Evolutionary conservation across 164 flowering plant species (phyloP).

Genomic region (Echeveria elegans): DNA sequence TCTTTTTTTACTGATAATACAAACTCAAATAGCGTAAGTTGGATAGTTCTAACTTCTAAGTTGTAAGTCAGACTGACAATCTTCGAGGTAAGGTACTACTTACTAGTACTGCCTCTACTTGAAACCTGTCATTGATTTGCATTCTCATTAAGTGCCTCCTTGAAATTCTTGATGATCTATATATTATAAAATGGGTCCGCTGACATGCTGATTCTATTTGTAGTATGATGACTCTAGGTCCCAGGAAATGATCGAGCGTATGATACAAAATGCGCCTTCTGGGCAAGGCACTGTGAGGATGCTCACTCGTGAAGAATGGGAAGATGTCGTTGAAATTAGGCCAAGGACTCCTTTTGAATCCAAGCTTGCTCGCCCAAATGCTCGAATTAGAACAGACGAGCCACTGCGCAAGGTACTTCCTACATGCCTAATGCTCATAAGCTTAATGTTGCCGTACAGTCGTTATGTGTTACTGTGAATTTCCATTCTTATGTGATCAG

Average conservation of each 20-base stretch:
- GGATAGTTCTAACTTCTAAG: no score
- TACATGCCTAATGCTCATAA: neutral
- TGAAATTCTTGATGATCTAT: neutral
- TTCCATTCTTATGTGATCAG: no score
- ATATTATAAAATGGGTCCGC: neutral
- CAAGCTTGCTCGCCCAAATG: conserved; percentile 79
- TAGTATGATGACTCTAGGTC: conserved; percentile 66
- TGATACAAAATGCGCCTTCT: conserved; percentile 69
- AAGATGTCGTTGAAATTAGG: conserved; percentile 55
- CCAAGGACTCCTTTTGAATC: conserved; percentile 98
- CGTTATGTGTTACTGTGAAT: no score
- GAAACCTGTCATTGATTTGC: no score
- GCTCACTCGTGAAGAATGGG: conserved; percentile 92
- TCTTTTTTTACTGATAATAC: no score
- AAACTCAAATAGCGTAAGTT: no score
- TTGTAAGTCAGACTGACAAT: no score
- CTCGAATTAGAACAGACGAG: conserved; percentile 72
- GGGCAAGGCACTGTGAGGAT: conserved; percentile 86
- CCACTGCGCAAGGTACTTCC: conserved; percentile 40
- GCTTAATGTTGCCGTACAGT: no score
- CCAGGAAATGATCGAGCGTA: conserved; percentile 72
- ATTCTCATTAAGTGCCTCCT: no score
- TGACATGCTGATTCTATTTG: conserved; percentile 4
- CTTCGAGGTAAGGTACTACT: no score
- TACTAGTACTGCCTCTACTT: no score